phyloP scores from a whole-genome alignment of 1,284 basidiomycete genomes.

The Anthracocystis setariae region DNA sequence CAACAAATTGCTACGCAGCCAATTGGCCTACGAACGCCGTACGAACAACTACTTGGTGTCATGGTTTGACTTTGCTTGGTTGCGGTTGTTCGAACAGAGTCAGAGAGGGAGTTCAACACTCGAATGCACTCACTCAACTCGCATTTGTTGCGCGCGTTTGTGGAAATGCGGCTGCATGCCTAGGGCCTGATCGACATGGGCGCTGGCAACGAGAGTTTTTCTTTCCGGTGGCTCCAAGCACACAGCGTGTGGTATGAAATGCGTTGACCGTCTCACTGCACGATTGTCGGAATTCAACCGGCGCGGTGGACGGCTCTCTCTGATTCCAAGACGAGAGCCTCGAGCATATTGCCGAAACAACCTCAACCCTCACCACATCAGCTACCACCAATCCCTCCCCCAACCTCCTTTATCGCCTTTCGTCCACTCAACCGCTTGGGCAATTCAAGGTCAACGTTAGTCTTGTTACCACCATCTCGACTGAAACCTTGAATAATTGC shows the following conservation, averaged over 20 bases:
- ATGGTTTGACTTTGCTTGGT: no score
- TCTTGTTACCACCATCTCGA: neutral
- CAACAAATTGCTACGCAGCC: no score
- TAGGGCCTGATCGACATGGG: neutral
- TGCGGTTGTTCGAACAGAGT: no score
- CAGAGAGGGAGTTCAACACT: no score
- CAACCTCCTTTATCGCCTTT: neutral
- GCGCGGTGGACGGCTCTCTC: neutral
- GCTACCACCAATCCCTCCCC: neutral
- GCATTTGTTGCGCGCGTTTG: neutral
- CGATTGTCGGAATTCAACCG: conserved; percentile 1
- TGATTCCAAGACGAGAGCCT: neutral
- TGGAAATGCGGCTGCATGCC: neutral
- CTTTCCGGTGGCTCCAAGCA: neutral
- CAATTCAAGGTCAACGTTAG: neutral
- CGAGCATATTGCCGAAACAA: neutral
- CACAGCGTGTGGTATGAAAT: neutral
- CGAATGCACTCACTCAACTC: no score
- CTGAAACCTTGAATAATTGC: neutral
- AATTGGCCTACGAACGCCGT: no score
- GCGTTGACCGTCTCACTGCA: neutral
- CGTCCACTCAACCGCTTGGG: neutral
- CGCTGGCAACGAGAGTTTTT: conserved; percentile 6
- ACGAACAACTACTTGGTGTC: no score
- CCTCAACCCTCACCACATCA: neutral